Evolutionary conservation across 805 yeast species (phyloP).

Genomic region (Candida ficus): DNA sequence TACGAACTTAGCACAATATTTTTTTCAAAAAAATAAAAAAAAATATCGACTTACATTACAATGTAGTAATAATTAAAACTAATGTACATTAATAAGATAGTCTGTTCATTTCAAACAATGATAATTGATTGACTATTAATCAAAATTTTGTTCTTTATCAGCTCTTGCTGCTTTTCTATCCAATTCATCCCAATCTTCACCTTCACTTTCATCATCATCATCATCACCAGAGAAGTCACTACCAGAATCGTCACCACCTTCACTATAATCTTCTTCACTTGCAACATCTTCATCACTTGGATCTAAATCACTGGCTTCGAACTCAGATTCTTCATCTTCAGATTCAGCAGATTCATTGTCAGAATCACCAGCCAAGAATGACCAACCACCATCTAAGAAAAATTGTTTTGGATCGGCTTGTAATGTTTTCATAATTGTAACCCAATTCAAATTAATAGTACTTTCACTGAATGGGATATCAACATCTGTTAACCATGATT

Average conservation of each 20-base stretch:
- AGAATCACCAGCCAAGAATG: slow-evolving; percentile 83
- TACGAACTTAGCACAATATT: no score
- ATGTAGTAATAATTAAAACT: no score
- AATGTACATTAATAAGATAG: no score
- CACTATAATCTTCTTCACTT: slow-evolving; percentile 31
- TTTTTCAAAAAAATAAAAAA: no score
- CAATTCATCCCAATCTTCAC: slow-evolving; percentile 31
- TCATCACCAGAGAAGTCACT: slow-evolving; percentile 32
- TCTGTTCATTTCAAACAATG: no score
- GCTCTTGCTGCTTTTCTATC: slow-evolving; percentile 24
- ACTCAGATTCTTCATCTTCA: slow-evolving; percentile 48
- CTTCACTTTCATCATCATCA: slow-evolving; percentile 36
- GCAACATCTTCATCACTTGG: slow-evolving; percentile 38
- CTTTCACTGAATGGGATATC: slow-evolving; percentile 95
- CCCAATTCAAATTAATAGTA: slow-evolving; percentile 94
- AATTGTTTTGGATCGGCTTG: slow-evolving; percentile 91
- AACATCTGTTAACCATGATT: slow-evolving; percentile 96
- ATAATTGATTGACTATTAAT: no score
- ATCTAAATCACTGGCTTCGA: slow-evolving; percentile 40
- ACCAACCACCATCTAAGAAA: slow-evolving; percentile 95
- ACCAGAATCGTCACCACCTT: slow-evolving; percentile 27
- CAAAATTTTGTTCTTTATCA: slow-evolving; percentile 26
- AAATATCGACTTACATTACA: no score
- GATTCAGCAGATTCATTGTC: slow-evolving; percentile 64
- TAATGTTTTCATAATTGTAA: slow-evolving; percentile 90